These are phyloP conservation scores for Peronosclerospora sorghi DNA, from an alignment of 352 stramenopile genomes.

Conservation along the genomic window DNA sequence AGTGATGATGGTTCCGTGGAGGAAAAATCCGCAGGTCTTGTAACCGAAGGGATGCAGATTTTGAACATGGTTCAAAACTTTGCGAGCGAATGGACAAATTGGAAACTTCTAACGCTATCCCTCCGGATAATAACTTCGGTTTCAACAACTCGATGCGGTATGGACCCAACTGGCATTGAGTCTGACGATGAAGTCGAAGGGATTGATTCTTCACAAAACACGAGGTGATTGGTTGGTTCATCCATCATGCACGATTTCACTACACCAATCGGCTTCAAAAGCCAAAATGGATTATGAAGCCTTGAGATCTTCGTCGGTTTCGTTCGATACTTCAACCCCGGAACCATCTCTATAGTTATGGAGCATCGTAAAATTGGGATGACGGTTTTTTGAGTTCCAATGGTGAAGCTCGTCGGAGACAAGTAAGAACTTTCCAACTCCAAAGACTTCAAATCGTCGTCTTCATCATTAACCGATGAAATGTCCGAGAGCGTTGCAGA, in stretches of 20 bases:
- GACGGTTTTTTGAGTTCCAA: slow-evolving; percentile 43
- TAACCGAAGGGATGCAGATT: no score
- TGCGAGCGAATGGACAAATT: no score
- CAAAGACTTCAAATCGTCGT: slow-evolving; percentile 23
- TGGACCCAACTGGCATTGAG: slow-evolving; percentile 6
- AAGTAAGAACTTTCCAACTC: slow-evolving; percentile 20
- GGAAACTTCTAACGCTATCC: no score
- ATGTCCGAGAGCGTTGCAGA: slow-evolving; percentile 2
- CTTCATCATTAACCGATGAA: slow-evolving; percentile 6
- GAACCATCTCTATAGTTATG: slow-evolving; percentile 5
- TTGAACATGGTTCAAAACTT: no score
- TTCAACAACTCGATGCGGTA: no score
- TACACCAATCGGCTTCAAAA: slow-evolving; percentile 72
- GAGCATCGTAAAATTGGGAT: slow-evolving; percentile 17
- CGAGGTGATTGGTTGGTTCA: not conserved
- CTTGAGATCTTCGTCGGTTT: slow-evolving; percentile 18
- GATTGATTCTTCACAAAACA: slow-evolving; percentile 6
- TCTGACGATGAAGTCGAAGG: not conserved
- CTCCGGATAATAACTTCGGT: no score
- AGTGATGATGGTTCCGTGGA: no score
- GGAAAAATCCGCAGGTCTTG: no score
- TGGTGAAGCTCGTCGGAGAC: slow-evolving; percentile 21
- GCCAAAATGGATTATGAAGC: slow-evolving; percentile 51
- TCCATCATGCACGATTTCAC: slow-evolving; percentile 16
- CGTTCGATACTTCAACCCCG: slow-evolving; percentile 12